Evolutionary conservation across 257 asterid genomes (phyloP).

Genomic region (Solanum infundibuliforme): DNA sequence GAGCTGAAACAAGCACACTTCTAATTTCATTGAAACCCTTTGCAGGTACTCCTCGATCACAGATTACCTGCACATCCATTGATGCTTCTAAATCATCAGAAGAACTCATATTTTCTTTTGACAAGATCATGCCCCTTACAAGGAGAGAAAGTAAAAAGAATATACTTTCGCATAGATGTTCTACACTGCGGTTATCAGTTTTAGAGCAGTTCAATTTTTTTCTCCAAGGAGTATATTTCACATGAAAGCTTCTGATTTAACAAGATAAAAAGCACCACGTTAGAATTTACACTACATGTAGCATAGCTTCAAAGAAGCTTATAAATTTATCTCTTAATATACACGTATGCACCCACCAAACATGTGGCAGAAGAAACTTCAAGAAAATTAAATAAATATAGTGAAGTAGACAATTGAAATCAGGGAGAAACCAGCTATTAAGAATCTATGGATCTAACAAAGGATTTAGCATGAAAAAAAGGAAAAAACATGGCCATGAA

Average conservation of each 20-base stretch:
- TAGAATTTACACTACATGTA: background rate
- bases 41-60: constrained; percentile 30
- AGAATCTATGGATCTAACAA: background rate
- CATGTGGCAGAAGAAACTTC: background rate
- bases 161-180: background rate
- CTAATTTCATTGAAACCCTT: constrained; percentile 52
- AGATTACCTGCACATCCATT: constrained; percentile 38
- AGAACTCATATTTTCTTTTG: background rate
- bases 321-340: background rate
- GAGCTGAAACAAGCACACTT: constrained; percentile 69
- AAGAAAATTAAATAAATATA: background rate
- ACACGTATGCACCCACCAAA: background rate
- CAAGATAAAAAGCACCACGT: background rate
- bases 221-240: background rate
- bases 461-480: background rate
- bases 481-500: background rate
- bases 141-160: background rate
- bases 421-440: background rate
- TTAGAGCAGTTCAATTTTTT: background rate
- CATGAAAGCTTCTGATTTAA: background rate
- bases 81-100: background rate
- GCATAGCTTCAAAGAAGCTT: background rate
- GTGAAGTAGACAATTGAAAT: background rate
- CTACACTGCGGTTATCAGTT: background rate
- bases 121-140: background rate